Conservation (phyloP, 73 alveolate species). For the Paramecium tetraurelia region DNA sequence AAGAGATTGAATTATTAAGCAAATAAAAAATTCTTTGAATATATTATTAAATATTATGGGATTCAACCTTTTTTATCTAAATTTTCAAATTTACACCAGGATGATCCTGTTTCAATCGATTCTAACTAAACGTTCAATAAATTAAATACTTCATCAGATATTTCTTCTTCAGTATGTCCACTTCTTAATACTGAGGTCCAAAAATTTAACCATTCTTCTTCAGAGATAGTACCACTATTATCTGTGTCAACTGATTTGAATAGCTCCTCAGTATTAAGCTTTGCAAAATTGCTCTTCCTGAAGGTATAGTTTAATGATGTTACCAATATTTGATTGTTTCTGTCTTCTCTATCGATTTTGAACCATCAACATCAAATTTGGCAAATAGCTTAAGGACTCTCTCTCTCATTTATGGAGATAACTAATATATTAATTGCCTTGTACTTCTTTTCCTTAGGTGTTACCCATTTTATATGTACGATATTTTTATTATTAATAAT, state of each 20-base stretch:
- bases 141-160: slow-evolving; percentile 45
- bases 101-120: slow-evolving; percentile 14
- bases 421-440: background rate
- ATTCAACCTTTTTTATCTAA: background rate
- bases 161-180: slow-evolving; percentile 61
- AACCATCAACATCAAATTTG: slow-evolving; percentile 56
- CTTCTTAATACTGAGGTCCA: slow-evolving; percentile 43
- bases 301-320: background rate
- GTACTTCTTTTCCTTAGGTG: slow-evolving; percentile 20
- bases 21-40: background rate
- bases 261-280: slow-evolving; percentile 55
- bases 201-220: slow-evolving; percentile 69
- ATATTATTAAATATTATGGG: background rate
- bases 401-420: slow-evolving; percentile 46
- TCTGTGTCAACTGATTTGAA: slow-evolving; percentile 61
- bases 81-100: slow-evolving; percentile 38
- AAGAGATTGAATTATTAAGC: background rate
- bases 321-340: slow-evolving; percentile 61
- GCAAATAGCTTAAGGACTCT: slow-evolving; percentile 44
- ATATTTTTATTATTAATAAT: background rate
- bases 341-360: slow-evolving; percentile 47
- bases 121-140: background rate
- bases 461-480: background rate
- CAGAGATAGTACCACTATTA: slow-evolving; percentile 57
- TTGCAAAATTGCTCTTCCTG: slow-evolving; percentile 58